Evolutionary conservation across 768 basidiomycete species (phyloP), one percentile per base, ranked within the genome.

Genomic region (Hypsizygus marmoreus): DNA sequence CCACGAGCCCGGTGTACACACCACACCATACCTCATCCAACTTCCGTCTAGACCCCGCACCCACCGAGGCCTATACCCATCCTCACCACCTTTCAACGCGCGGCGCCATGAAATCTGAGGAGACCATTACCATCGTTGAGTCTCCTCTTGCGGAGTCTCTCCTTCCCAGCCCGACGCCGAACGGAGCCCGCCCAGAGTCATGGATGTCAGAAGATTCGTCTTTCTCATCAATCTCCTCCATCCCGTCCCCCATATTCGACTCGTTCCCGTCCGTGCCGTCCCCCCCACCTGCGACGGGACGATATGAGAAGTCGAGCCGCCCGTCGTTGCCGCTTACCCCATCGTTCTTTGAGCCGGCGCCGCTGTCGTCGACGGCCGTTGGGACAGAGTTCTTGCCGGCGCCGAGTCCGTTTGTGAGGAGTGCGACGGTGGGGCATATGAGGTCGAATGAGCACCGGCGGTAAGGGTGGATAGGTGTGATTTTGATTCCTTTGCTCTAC

Each of bases 201-300:
- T 77, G 76, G 74, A 63, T 70, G 46, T 81, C 78, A 4, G 62
- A 68, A 14, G 66, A 71, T 7, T 64, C 76, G 23, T 45, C 66
- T 13, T 59, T 72, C 30, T 71, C 74, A 5, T 70, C 43, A 34
- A 63, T 71, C 28, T 70, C 73, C 2, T 71, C 45, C 33, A 67
- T 60, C 49, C 67, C 70, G 51, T 80, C 71, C 50, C 80, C 67
- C 39, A 54, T 74, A 19, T 76, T 88, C 32, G 86, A 88, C 47
- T 77, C 84, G 6, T 88, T 89, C 64, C 88, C 88, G 17, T 77
- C 77, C 25, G 86, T 88, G 4, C 86, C 87, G 4, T 76, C 78
- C 1, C 56, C 67, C 3, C 37, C 45, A 11, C 58, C 54, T 26
- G 47, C 51, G 16, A 36, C 53, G 13, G 40, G 49, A 17, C 56